phyloP scores from a whole-genome alignment of 2,329 filamentous ascomycete species.

The Scedosporium apiospermum region DNA sequence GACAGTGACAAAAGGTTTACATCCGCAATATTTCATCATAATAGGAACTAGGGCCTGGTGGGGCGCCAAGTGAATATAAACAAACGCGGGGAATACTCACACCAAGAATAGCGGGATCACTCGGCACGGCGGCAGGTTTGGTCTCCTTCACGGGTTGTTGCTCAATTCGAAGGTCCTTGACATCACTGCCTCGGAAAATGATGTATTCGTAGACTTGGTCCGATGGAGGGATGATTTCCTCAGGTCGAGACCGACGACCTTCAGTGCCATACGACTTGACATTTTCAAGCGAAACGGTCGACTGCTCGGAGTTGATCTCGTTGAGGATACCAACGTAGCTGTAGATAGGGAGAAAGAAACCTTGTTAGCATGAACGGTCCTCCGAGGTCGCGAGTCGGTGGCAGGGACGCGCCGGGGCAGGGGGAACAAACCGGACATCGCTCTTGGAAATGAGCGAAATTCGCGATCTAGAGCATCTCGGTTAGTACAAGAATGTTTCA shows the following conservation, averaged over 20 bases:
- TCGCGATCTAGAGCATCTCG: slow-evolving; percentile 53
- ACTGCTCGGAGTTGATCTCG: slow-evolving; percentile 95
- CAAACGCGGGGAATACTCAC: slow-evolving; percentile 55
- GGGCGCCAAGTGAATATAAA: not conserved
- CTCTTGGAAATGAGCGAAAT: slow-evolving; percentile 97
- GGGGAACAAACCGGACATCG: slow-evolving; percentile 72
- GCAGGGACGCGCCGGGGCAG: not conserved
- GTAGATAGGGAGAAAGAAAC: slow-evolving; percentile 23
- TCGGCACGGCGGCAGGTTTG: slow-evolving; percentile 67
- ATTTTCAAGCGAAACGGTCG: slow-evolving; percentile 94
- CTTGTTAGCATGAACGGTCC: slow-evolving; percentile 1
- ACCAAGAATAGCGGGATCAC: slow-evolving; percentile 93
- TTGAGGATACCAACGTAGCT: slow-evolving; percentile 95
- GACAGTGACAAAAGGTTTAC: slow-evolving; percentile 73
- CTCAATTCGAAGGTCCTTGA: slow-evolving; percentile 94
- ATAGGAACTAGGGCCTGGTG: slow-evolving; percentile 4
- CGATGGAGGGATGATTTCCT: slow-evolving; percentile 74
- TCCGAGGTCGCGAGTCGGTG: slow-evolving; percentile 2
- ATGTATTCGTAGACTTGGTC: slow-evolving; percentile 96
- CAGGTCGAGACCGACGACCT: slow-evolving; percentile 67
- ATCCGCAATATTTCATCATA: slow-evolving; percentile 98
- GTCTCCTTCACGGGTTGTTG: slow-evolving; percentile 68
- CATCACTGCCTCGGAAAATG: slow-evolving; percentile 94
- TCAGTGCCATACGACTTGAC: slow-evolving; percentile 92
- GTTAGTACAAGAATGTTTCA: slow-evolving; percentile 15